Evolutionary conservation across 257 asterid species (phyloP).

Genomic region (Lycium barbarum): DNA sequence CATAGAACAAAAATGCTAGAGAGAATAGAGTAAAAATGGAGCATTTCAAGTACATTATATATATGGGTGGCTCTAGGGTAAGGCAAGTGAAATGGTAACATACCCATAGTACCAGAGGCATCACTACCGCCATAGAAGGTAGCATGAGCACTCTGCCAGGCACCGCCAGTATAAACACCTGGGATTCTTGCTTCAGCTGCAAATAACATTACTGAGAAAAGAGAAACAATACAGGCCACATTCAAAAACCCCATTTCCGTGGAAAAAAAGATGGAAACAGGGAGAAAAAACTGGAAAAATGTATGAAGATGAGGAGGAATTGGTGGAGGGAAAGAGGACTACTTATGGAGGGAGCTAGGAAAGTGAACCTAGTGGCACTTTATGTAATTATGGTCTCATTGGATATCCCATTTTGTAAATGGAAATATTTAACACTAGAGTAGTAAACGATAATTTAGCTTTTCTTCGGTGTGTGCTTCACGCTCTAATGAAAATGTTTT

Average conservation of each 20-base stretch:
- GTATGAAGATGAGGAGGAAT: constrained; percentile 32
- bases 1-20: not conserved
- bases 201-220: constrained; percentile 33
- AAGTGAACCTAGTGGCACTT: constrained; percentile 52
- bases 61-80: not conserved
- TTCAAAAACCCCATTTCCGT: constrained; percentile 53
- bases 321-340: constrained; percentile 60
- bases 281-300: not conserved
- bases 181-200: constrained; percentile 60
- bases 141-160: constrained; percentile 79
- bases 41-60: not conserved
- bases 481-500: constrained; percentile 35
- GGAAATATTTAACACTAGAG: not conserved
- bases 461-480: constrained; percentile 18
- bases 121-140: constrained; percentile 91
- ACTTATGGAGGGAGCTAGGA: constrained; percentile 62
- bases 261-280: constrained; percentile 5
- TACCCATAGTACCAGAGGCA: constrained; percentile 96
- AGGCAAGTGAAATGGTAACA: not conserved
- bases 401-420: not conserved
- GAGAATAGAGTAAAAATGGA: not conserved
- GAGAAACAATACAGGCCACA: constrained; percentile 46
- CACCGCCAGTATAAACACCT: constrained; percentile 69
- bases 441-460: not conserved
- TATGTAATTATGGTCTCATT: constrained; percentile 36